phyloP scores from a whole-genome alignment of 2,329 filamentous ascomycete genomes.

The Colletotrichum incanum region DNA sequence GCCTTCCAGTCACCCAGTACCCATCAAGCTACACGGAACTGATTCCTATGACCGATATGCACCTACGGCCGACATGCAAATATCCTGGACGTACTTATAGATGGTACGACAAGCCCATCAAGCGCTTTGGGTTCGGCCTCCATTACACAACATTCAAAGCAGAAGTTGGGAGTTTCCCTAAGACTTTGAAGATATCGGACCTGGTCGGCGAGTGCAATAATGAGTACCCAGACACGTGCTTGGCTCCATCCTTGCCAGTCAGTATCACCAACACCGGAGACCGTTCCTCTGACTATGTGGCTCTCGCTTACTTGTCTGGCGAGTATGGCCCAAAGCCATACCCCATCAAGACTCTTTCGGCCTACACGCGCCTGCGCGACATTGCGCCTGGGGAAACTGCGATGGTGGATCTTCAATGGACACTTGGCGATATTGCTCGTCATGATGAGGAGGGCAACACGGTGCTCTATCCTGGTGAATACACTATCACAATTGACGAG shows the following conservation, averaged over 20 bases:
- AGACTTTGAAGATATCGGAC: background rate
- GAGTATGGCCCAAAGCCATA: constrained; percentile 63
- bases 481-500: background rate
- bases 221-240: background rate
- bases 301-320: constrained; percentile 65
- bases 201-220: background rate
- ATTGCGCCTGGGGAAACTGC: constrained; percentile 52
- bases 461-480: background rate
- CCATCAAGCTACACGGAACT: constrained; percentile 64
- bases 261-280: constrained; percentile 60
- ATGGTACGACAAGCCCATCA: background rate
- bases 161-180: background rate
- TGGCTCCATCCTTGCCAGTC: background rate
- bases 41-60: constrained; percentile 70
- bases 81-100: constrained; percentile 52
- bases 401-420: constrained; percentile 30
- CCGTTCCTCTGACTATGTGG: constrained; percentile 65
- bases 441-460: background rate
- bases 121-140: background rate
- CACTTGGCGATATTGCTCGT: background rate
- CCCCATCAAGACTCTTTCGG: constrained; percentile 67
- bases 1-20: constrained; percentile 70
- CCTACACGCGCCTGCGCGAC: constrained; percentile 61
- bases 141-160: background rate
- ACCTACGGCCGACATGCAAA: constrained; percentile 60